Conservation (phyloP, 2,329 filamentous ascomycete species). For the Colletotrichum costaricense region DNA sequence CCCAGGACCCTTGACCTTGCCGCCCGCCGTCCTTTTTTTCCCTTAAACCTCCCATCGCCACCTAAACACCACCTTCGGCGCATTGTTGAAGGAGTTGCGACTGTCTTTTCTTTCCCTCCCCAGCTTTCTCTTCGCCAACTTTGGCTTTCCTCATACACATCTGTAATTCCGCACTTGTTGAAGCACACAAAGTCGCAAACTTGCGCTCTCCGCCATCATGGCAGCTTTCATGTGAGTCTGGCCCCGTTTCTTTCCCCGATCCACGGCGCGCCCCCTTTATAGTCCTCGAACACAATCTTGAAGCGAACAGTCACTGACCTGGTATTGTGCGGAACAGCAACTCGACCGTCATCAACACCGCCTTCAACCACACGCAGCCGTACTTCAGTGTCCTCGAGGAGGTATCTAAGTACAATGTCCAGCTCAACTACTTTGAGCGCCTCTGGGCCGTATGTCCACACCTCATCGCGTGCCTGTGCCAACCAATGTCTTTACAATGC, state of each 20-base stretch:
- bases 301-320: constrained; percentile 15
- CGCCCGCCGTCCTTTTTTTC: constrained; percentile 18
- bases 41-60: constrained; percentile 8
- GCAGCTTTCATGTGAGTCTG: constrained; percentile 30
- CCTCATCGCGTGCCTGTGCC: constrained; percentile 12
- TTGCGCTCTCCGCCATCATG: constrained; percentile 29
- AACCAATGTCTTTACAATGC: background rate
- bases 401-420: constrained; percentile 79
- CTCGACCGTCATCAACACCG: constrained; percentile 57
- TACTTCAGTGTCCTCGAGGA: constrained; percentile 72
- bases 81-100: constrained; percentile 14
- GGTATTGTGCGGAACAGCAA: constrained; percentile 52
- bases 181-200: constrained; percentile 11
- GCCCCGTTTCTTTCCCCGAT: background rate
- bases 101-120: background rate
- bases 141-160: constrained; percentile 15
- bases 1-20: constrained; percentile 27
- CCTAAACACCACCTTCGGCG: constrained; percentile 14
- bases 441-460: constrained; percentile 80
- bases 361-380: constrained; percentile 60
- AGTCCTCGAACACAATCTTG: background rate
- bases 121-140: constrained; percentile 9
- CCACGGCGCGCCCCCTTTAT: background rate
- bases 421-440: constrained; percentile 87
- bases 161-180: background rate